Base-by-base conservation (phyloP, 768 basidiomycete species). In the Serendipita vermifera region DNA sequence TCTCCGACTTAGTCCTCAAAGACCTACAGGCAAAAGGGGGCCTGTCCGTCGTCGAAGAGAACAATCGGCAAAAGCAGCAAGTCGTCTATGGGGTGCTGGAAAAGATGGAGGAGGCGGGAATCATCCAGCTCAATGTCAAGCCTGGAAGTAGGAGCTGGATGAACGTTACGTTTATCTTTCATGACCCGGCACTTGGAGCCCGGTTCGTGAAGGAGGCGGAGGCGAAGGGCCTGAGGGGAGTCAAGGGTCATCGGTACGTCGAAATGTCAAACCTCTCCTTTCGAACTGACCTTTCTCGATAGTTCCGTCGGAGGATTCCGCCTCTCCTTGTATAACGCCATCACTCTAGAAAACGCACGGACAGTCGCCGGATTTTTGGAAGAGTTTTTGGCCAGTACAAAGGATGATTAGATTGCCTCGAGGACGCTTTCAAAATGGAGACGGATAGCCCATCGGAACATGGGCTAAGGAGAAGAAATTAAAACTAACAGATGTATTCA, bases 141-240 rank as follows among this genome's bases (percentile, higher is more conserved):
- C 74, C 76, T 57, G 84, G 80, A 3, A 80, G 82, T 46, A 77
- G 85, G 58, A 97, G 93, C 69, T 86, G 87, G 81, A 98, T 98
- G 94, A 99, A 99, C 66, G 75, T 89, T 14, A 87, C 89, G 0
- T 98, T 97, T 69, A 78, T 80, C 55, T 72, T 93, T 11, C 60
- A 80, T 11, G 85, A 82, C 0, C 75, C 74, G 17, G 73, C 53
- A 24, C 38, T 51, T 11, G 75, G 96, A 67, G 78, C 79, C 63
- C 69, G 72, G 62, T 98, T 97, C 67, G 66, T 98, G 61, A 74
- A 76, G 17, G 89, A 85, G 7, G 93, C 93, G 0, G 85, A 90
- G 64, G 73, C 72, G 62, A 72, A 68, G 57, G 88, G 87, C 0
- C 82, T 98, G 78, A 83, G 81, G 62, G 87, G 86, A 32, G 70